phyloP scores from a whole-genome alignment of 805 yeast species.

The Yarrowia deformans region DNA sequence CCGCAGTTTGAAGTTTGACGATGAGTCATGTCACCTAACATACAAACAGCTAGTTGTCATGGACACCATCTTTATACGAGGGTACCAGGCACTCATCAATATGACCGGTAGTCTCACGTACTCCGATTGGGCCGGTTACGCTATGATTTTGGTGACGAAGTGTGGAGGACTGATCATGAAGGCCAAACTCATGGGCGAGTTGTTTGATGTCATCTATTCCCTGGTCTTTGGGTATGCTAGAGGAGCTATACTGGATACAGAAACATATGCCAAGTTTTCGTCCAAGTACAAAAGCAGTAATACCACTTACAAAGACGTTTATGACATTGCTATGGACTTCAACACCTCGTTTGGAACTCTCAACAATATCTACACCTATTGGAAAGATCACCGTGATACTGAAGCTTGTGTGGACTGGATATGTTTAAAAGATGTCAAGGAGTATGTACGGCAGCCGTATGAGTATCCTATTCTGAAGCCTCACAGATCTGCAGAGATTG shows the following conservation, averaged over 20 bases:
- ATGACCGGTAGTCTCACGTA: neutral
- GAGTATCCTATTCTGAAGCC: too few relatives aligned
- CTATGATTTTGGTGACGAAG: neutral
- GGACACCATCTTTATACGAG: too few relatives aligned
- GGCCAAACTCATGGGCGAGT: neutral
- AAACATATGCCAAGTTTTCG: neutral
- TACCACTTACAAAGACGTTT: neutral
- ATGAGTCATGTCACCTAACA: too few relatives aligned
- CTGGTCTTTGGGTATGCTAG: neutral
- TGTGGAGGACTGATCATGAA: neutral
- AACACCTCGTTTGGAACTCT: neutral
- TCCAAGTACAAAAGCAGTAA: neutral
- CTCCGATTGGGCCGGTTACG: neutral
- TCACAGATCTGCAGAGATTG: too few relatives aligned
- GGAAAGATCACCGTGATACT: too few relatives aligned
- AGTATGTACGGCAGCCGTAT: too few relatives aligned
- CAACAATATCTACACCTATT: neutral
- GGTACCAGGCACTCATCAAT: neutral
- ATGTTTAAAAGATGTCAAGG: too few relatives aligned
- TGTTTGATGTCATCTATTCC: neutral
- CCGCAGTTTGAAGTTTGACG: too few relatives aligned
- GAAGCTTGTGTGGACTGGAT: too few relatives aligned
- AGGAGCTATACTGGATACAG: accelerated
- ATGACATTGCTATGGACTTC: neutral
- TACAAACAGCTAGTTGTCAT: too few relatives aligned